Evolutionary conservation across 1,139 yeast genomes (phyloP).

Genomic region (Saccharomycopsis phalli): DNA sequence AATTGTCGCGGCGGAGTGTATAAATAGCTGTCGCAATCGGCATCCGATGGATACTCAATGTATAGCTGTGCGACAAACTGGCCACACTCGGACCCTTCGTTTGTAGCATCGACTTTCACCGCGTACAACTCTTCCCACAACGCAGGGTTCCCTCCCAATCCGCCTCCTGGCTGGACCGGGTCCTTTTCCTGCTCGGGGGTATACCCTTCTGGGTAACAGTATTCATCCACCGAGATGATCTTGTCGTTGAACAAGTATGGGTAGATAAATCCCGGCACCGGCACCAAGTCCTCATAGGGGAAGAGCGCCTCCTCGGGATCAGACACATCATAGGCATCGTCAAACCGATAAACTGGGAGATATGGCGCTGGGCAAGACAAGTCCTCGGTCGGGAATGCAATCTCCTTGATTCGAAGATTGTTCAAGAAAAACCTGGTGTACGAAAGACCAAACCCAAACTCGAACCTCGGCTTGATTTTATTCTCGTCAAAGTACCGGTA

Average conservation of each 20-base stretch:
- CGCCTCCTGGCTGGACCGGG: conserved; percentile 49
- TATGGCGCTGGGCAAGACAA: conserved; percentile 24
- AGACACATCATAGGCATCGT: conserved; percentile 39
- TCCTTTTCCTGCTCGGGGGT: conserved; percentile 29
- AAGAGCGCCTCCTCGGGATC: conserved; percentile 50
- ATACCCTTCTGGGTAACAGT: conserved; percentile 47
- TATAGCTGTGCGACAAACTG: conserved; percentile 50
- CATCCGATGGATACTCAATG: conserved; percentile 39
- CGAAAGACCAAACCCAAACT: conserved; percentile 55
- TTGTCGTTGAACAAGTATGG: conserved; percentile 43
- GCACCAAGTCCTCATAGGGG: conserved; percentile 42
- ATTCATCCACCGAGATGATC: conserved; percentile 22
- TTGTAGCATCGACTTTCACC: conserved; percentile 40
- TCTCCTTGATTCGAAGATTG: conserved; percentile 22
- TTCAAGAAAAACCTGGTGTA: conserved; percentile 41
- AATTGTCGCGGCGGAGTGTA: conserved; percentile 34
- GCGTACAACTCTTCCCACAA: conserved; percentile 38
- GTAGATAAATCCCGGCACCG: conserved; percentile 45
- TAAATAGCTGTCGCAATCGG: conserved; percentile 26
- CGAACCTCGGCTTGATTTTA: conserved; percentile 48
- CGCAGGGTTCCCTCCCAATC: conserved; percentile 44
- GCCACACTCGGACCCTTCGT: conserved; percentile 44
- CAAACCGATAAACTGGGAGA: conserved; percentile 27
- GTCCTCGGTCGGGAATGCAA: conserved; percentile 30
- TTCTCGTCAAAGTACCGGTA: conserved; percentile 42